Evolutionary conservation across 1,139 yeast genomes (phyloP).

Genomic region (Hemisphaericaspora xylofermentans): DNA sequence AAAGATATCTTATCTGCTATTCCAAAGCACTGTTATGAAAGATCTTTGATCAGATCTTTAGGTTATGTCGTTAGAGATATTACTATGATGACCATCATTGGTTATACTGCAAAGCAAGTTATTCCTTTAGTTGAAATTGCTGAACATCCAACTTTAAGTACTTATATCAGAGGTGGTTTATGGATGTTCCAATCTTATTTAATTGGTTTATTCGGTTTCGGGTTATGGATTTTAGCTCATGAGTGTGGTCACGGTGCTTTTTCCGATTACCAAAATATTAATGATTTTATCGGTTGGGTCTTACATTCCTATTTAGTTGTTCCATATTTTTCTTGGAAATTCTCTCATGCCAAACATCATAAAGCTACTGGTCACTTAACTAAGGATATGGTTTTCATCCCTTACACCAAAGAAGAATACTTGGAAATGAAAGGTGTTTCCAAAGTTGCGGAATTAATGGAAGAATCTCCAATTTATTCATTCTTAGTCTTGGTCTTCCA

Average conservation of each 20-base stretch:
- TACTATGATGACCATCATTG: slow-evolving; percentile 47
- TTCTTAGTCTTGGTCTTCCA: slow-evolving; percentile 57
- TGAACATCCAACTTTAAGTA: slow-evolving; percentile 23
- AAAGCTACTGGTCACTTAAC: slow-evolving; percentile 82
- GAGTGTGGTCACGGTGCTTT: slow-evolving; percentile 92
- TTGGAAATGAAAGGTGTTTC: slow-evolving; percentile 37
- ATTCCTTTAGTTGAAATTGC: slow-evolving; percentile 38
- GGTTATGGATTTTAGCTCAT: slow-evolving; percentile 85
- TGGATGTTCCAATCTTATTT: slow-evolving; percentile 42
- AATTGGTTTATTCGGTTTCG: slow-evolving; percentile 72
- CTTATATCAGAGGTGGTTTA: slow-evolving; percentile 31
- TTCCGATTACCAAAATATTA: slow-evolving; percentile 64
- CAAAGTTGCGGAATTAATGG: slow-evolving; percentile 57
- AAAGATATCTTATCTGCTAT: slow-evolving; percentile 71
- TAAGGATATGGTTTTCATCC: slow-evolving; percentile 82
- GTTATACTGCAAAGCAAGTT: slow-evolving; percentile 52
- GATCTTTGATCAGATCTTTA: slow-evolving; percentile 56
- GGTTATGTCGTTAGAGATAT: slow-evolving; percentile 69
- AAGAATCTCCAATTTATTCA: slow-evolving; percentile 72
- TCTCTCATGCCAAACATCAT: slow-evolving; percentile 81
- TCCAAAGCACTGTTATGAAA: slow-evolving; percentile 74
- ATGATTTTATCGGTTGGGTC: slow-evolving; percentile 80
- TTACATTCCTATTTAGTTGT: slow-evolving; percentile 76
- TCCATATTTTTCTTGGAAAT: slow-evolving; percentile 87
- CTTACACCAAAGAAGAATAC: slow-evolving; percentile 61